Evolutionary conservation across 129 eudicot species (phyloP).

Genomic region (Artemisia annua): DNA sequence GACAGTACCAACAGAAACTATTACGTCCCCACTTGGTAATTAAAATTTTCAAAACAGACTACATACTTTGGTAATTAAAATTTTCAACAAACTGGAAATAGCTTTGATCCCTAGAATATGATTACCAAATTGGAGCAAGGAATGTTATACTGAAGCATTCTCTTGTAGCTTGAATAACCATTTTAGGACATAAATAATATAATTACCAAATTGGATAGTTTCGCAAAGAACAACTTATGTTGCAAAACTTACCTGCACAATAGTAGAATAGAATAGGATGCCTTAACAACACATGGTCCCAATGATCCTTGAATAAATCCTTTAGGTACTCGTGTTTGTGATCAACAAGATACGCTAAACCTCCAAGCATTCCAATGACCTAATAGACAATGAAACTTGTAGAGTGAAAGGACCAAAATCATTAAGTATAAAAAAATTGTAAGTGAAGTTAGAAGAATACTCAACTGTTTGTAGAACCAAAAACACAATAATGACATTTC

Average conservation of each 20-base stretch:
- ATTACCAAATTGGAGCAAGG: too few species aligned
- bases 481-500: slow-evolving; percentile 72
- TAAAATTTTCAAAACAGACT: too few species aligned
- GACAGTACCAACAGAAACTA: too few species aligned
- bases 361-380: slow-evolving; percentile 70
- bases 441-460: slow-evolving; percentile 27
- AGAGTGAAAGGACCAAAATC: too few species aligned
- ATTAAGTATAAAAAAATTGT: not conserved
- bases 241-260: slow-evolving; percentile 55
- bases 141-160: too few species aligned
- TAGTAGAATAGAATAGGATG: slow-evolving; percentile 91
- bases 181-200: too few species aligned
- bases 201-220: too few species aligned
- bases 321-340: slow-evolving; percentile 69
- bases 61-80: too few species aligned
- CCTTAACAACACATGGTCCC: slow-evolving; percentile 81
- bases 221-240: not conserved
- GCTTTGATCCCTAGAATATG: too few species aligned
- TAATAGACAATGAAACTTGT: slow-evolving; percentile 8
- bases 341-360: slow-evolving; percentile 54
- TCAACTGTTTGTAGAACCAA: slow-evolving; percentile 75
- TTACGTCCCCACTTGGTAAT: too few species aligned
- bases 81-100: too few species aligned
- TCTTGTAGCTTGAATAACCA: too few species aligned
- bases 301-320: slow-evolving; percentile 69